A percentile compares a stretch with the other conserved stretches of the same genome.
These are phyloP conservation scores for Grifola frondosa DNA, from an alignment of 1,284 basidiomycete species.

Conservation along the genomic window DNA sequence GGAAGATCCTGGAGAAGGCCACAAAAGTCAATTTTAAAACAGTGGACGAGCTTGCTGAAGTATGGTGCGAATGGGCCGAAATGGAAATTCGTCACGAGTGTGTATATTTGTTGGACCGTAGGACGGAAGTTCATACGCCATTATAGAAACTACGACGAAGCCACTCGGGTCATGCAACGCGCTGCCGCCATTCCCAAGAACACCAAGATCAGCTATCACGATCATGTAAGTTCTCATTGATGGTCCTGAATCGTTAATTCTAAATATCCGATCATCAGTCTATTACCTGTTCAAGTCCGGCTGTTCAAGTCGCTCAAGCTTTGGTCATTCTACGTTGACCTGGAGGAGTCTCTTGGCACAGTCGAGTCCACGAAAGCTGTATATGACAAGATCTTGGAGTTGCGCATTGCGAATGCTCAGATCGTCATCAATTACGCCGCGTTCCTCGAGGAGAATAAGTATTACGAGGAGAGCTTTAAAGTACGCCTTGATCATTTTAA, in stretches of 20 bases:
- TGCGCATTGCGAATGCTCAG: conserved; percentile 98
- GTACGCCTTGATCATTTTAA: conserved; percentile 37
- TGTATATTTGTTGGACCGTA: conserved; percentile 32
- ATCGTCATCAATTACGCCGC: conserved; percentile 96
- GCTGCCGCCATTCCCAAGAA: conserved; percentile 89
- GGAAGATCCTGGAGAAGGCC: conserved; percentile 91
- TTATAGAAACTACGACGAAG: conserved; percentile 90
- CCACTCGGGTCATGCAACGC: conserved; percentile 93
- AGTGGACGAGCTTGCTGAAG: conserved; percentile 98
- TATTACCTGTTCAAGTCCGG: conserved; percentile 83
- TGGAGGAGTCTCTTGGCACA: conserved; percentile 95
- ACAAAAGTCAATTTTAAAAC: conserved; percentile 89
- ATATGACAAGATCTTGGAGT: conserved; percentile 96
- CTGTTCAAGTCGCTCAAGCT: conserved; percentile 98
- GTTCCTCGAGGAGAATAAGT: conserved; percentile 97
- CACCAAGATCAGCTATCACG: conserved; percentile 90
- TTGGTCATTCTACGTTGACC: conserved; percentile 98
- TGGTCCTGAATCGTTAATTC: not conserved
- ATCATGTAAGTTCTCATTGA: conserved; percentile 67
- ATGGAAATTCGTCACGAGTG: conserved; percentile 96
- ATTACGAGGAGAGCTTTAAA: conserved; percentile 99
- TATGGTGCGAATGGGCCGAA: conserved; percentile 99
- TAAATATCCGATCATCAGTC: conserved; percentile 32
- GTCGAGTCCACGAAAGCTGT: conserved; percentile 91
- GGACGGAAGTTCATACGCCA: conserved; percentile 1